phyloP scores from a whole-genome alignment of 441 rosid species.

The Populus tomentosa region DNA sequence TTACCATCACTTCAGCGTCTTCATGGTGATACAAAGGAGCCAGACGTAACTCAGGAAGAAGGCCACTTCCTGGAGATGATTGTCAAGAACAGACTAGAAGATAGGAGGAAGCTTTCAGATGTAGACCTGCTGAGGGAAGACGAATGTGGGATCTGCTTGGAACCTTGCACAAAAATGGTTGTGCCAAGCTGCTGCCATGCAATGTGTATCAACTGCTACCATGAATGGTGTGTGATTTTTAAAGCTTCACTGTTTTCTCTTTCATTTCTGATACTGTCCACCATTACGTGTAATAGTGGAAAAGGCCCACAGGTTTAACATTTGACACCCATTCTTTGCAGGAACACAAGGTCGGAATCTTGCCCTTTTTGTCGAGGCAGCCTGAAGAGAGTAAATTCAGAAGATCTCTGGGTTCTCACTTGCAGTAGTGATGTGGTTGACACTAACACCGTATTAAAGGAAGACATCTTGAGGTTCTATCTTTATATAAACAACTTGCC shows the following conservation, averaged over 20 bases:
- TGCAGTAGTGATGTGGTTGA: conserved; percentile 71
- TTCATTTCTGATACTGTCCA: not conserved
- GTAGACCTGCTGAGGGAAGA: conserved; percentile 74
- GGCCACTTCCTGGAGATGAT: conserved; percentile 27
- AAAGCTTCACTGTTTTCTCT: not conserved
- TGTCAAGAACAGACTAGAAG: conserved; percentile 26
- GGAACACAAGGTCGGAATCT: conserved; percentile 85
- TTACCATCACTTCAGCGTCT: conserved; percentile 77
- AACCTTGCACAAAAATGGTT: too few species aligned
- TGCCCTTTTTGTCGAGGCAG: conserved; percentile 88
- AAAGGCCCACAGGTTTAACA: not conserved
- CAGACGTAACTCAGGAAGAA: conserved; percentile 19
- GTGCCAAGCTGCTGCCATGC: too few species aligned
- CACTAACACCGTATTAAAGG: conserved; percentile 50
- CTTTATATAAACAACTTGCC: conserved; percentile 69
- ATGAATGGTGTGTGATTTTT: conserved; percentile 55
- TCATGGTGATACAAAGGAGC: conserved; percentile 43
- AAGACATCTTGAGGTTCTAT: conserved; percentile 68
- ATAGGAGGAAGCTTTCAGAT: conserved; percentile 20
- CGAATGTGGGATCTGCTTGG: conserved; percentile 11
- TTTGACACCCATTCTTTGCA: conserved; percentile 22
- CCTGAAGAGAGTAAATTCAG: conserved; percentile 75
- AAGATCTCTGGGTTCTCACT: conserved; percentile 26
- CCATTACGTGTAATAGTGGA: not conserved
- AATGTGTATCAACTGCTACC: conserved; percentile 62